Evolutionary conservation across 176 grass and related monocot species (phyloP).

Genomic region (Zea mays): DNA sequence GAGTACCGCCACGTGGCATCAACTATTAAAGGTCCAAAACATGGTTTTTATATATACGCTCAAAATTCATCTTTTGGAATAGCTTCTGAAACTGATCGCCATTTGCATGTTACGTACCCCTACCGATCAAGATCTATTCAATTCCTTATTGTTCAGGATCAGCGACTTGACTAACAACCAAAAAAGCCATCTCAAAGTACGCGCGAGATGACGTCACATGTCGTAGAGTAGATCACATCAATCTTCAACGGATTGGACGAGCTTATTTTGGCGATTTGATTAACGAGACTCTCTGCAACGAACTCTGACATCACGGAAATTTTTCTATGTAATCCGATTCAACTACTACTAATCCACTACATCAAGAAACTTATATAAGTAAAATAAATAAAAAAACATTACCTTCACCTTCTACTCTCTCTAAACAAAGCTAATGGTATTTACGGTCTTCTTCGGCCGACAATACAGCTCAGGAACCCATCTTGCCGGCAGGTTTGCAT

Average conservation of each 20-base stretch:
- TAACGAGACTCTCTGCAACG: constrained; percentile 3
- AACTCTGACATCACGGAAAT: constrained; percentile 36
- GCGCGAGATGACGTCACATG: constrained; percentile 31
- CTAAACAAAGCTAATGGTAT: constrained; percentile 37
- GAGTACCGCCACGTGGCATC: too few species aligned
- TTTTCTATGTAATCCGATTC: constrained; percentile 34
- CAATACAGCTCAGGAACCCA: constrained; percentile 8
- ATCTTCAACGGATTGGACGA: constrained; percentile 14
- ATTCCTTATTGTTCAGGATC: constrained; percentile 34
- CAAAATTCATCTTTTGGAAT: too few species aligned
- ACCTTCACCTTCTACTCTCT: neutral
- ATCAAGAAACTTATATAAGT: neutral
- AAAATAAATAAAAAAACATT: neutral
- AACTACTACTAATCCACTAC: constrained; percentile 19
- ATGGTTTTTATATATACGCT: too few species aligned
- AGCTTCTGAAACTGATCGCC: too few species aligned
- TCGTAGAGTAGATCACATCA: constrained; percentile 16
- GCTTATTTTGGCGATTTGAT: constrained; percentile 32
- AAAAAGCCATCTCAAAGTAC: constrained; percentile 22
- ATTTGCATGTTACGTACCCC: neutral
- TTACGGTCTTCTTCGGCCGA: neutral
- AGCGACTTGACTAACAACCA: constrained; percentile 7
- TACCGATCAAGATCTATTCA: constrained; percentile 10
- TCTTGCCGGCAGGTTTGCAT: constrained; percentile 41
- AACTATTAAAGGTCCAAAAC: too few species aligned